phyloP scores from a whole-genome alignment of 306 rosid genomes.

The Lotus japonicus region DNA sequence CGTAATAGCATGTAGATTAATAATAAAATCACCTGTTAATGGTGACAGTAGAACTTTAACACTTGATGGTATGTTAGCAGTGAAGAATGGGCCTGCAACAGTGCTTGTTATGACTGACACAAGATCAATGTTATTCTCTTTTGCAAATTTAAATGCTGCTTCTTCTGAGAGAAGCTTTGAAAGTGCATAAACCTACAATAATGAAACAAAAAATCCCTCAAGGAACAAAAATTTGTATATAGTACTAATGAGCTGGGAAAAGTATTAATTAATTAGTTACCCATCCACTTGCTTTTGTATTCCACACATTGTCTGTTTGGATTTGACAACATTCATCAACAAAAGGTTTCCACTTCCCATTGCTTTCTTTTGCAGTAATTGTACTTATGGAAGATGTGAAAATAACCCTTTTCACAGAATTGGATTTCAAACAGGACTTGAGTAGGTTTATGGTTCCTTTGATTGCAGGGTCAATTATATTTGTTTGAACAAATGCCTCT shows the following conservation, averaged over 20 bases:
- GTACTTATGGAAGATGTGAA: conserved; percentile 83
- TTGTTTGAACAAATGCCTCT: conserved; percentile 54
- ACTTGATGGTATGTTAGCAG: conserved; percentile 57
- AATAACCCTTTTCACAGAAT: conserved; percentile 68
- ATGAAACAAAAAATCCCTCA: background rate
- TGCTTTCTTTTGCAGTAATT: conserved; percentile 48
- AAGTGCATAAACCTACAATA: conserved; percentile 57
- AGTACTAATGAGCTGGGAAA: background rate
- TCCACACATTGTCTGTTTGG: conserved; percentile 40
- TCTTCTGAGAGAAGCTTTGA: conserved; percentile 63
- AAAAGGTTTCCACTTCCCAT: conserved; percentile 42
- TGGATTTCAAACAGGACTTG: conserved; percentile 58
- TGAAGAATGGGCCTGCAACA: conserved; percentile 74
- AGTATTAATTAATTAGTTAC: conserved; percentile 24
- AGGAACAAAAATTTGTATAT: background rate
- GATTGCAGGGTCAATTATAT: conserved; percentile 51
- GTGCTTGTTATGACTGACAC: conserved; percentile 65
- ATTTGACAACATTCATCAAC: conserved; percentile 74
- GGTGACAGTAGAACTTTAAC: conserved; percentile 64
- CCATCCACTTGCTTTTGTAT: conserved; percentile 69
- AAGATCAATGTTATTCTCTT: conserved; percentile 55
- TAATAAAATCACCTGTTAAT: conserved; percentile 43
- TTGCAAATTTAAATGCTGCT: conserved; percentile 66
- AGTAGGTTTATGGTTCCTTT: conserved; percentile 57
- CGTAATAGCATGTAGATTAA: background rate